Evolutionary conservation across 192 early-diverging fungal species (phyloP), one percentile per base, ranked within the genome.

Genomic region (Podila epicladia): DNA sequence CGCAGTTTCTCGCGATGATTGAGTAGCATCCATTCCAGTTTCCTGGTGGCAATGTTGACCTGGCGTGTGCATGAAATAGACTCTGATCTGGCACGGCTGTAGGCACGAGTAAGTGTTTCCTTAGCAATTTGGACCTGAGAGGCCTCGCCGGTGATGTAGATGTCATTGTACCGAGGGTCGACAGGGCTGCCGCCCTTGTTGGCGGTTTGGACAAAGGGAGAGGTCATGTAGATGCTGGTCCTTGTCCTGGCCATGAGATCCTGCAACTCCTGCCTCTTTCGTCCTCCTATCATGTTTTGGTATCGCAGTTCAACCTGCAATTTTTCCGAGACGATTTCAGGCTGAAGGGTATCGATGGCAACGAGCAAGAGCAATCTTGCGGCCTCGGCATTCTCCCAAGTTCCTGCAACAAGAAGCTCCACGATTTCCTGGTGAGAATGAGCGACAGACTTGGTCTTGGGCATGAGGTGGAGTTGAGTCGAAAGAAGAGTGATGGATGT

Each of bases 1-100:
- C 82, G 73, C 11, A 96, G 67, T 48, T 90, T 82, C 60, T 92
- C 89, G 38, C 87, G 89, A 37, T 90, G 75, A 66, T 89, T 86
- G 17, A 88, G 83, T 29, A 92, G 75, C 74, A 96, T 85, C 94
- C 93, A 96, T 71, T 96, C 94, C 71, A 94, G 71, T 68, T 96
- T 96, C 32, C 92, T 87, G 11, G 91, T 71, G 3, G 78, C 67
- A 67, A 78, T 70, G 61, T 78, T 71, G 32, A 86, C 75, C 11
- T 71, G 63, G 20, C 67, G 70, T 4, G 71, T 65, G 24, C 60
- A 72, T 15, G 67, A 83, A 22, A 58, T 31, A 17, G 60, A 76
- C 17, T 62, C 37, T 3, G 74, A 35, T 29, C 69, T 58, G 80
- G 83, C 88, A 58, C 87, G 86, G 72, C 82, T 65, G 59, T 73